phyloP scores from a whole-genome alignment of 345 rosid species.

The Boechera divaricarpa region DNA sequence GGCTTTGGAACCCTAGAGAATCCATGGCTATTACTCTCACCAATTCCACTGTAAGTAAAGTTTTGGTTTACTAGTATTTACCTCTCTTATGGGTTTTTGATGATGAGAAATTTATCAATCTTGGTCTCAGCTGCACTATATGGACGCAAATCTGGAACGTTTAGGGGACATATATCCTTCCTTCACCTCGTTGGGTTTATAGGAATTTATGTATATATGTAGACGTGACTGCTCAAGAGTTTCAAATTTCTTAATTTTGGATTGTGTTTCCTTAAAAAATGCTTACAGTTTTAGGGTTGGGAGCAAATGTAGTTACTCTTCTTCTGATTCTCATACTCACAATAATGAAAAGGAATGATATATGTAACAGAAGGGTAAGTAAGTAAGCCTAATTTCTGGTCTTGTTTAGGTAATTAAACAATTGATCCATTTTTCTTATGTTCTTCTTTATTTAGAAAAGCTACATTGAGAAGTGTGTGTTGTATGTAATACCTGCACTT shows the following conservation, averaged over 20 bases:
- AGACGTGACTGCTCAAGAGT: background rate
- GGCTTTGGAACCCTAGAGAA: slow-evolving; percentile 37
- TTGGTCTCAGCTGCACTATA: slow-evolving; percentile 25
- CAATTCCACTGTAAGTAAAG: slow-evolving; percentile 26
- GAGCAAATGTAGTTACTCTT: slow-evolving; percentile 62
- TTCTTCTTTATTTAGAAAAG: slow-evolving; percentile 49
- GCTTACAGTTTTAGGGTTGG: slow-evolving; percentile 67
- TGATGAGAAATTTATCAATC: slow-evolving; percentile 16
- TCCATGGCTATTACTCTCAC: slow-evolving; percentile 21
- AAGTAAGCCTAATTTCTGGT: slow-evolving; percentile 2
- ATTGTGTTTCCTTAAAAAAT: slow-evolving; percentile 50
- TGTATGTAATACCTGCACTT: slow-evolving; percentile 57
- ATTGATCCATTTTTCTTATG: slow-evolving; percentile 6
- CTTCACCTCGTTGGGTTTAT: slow-evolving; percentile 10
- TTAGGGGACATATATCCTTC: slow-evolving; percentile 38
- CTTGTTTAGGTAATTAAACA: slow-evolving; percentile 7
- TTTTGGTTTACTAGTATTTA: background rate
- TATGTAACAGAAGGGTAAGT: slow-evolving; percentile 54
- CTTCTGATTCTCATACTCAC: slow-evolving; percentile 54
- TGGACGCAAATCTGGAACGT: slow-evolving; percentile 33
- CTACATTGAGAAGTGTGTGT: slow-evolving; percentile 53
- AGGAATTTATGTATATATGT: background rate
- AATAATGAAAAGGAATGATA: slow-evolving; percentile 46
- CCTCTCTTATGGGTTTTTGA: slow-evolving; percentile 13
- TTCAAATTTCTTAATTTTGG: background rate